Percentiles rank a stretch among this genome's conserved stretches.
These are phyloP conservation scores for Kodamaea neixiangensis DNA, from an alignment of 805 yeast genomes.

Conservation along the genomic window DNA sequence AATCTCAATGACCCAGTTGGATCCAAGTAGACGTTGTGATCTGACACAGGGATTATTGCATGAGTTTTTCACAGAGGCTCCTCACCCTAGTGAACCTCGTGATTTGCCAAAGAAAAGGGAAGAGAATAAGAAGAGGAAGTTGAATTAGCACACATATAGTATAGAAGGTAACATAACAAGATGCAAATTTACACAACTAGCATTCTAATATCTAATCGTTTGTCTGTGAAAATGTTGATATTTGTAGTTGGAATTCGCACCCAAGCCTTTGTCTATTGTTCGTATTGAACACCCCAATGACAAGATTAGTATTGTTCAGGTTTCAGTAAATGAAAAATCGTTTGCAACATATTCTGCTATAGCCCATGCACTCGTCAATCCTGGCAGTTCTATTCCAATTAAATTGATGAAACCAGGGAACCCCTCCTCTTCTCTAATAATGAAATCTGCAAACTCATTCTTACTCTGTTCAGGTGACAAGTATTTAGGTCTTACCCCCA, in stretches of 20 bases:
- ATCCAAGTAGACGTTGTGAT: slow-evolving; percentile 73
- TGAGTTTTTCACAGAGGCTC: slow-evolving; percentile 69
- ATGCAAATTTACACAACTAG: no score
- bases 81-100: slow-evolving; percentile 70
- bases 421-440: slow-evolving; percentile 68
- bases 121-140: slow-evolving; percentile 21
- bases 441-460: slow-evolving; percentile 65
- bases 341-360: slow-evolving; percentile 70
- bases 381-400: slow-evolving; percentile 89
- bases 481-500: slow-evolving; percentile 85
- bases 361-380: slow-evolving; percentile 80
- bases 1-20: slow-evolving; percentile 69
- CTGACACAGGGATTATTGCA: slow-evolving; percentile 65
- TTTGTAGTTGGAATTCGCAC: background rate
- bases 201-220: no score
- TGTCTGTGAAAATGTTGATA: no score
- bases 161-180: no score
- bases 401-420: slow-evolving; percentile 78
- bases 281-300: no score
- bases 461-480: slow-evolving; percentile 42
- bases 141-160: slow-evolving; percentile 19
- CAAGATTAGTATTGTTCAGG: no score
- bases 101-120: slow-evolving; percentile 54
- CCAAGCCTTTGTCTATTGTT: no score
- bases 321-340: slow-evolving; percentile 19